phyloP scores from a whole-genome alignment of 129 eudicot species.

The Flaveria trinervia region DNA sequence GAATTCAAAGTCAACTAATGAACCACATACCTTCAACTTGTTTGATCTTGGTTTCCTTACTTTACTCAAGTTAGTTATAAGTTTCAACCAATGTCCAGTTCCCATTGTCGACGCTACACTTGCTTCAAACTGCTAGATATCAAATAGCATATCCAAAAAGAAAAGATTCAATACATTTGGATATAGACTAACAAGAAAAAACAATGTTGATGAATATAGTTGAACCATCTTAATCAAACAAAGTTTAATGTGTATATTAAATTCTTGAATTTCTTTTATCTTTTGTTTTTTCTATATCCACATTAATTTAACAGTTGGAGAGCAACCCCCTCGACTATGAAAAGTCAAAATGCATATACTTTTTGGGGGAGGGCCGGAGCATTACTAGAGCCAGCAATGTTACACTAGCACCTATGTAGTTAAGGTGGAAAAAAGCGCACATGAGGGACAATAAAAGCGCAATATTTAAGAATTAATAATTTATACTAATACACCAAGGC shows the following conservation, averaged over 20 bases:
- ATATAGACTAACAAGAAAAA: background rate
- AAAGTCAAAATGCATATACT: background rate
- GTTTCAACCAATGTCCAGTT: slow-evolving; percentile 67
- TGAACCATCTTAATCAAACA: background rate
- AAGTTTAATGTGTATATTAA: background rate
- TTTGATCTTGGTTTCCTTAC: slow-evolving; percentile 46
- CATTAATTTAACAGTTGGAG: background rate
- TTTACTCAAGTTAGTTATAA: slow-evolving; percentile 58
- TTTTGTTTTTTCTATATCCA: background rate
- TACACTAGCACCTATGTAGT: too few relatives aligned
- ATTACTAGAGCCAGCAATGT: background rate
- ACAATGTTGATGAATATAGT: background rate
- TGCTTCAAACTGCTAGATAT: slow-evolving; percentile 9
- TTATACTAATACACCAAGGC: too few relatives aligned
- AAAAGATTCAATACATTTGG: slow-evolving; percentile 4
- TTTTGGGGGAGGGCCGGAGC: background rate
- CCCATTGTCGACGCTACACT: slow-evolving; percentile 48
- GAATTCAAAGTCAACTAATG: background rate
- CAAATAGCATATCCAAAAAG: slow-evolving; percentile 3
- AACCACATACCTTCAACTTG: slow-evolving; percentile 46
- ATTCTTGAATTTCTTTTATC: background rate
- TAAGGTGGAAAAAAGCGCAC: too few relatives aligned
- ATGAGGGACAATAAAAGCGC: too few relatives aligned
- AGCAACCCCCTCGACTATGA: slow-evolving; percentile 3
- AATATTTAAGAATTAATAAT: too few relatives aligned